Percentiles rank a stretch among this genome's conserved stretches.
These are phyloP conservation scores for Chalciporus sp. DNA, from an alignment of 1,284 basidiomycete species.

Conservation along the genomic window DNA sequence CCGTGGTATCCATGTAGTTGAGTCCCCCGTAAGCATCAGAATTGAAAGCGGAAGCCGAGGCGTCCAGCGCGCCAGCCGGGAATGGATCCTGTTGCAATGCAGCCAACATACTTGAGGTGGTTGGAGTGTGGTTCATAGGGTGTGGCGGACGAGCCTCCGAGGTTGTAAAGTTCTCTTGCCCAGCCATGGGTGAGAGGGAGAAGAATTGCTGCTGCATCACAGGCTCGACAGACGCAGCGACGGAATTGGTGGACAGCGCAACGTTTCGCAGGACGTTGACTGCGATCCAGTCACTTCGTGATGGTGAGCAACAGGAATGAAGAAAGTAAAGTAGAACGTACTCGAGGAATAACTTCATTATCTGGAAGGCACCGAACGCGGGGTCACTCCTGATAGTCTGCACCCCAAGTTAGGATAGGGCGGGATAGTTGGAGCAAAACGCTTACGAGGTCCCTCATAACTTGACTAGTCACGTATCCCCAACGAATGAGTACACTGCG, in stretches of 20 bases:
- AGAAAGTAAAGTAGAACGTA: slow-evolving; percentile 41
- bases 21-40: slow-evolving; percentile 68
- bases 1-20: slow-evolving; percentile 73
- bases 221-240: slow-evolving; percentile 85
- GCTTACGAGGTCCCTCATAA: slow-evolving; percentile 83
- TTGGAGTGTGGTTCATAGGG: slow-evolving; percentile 72
- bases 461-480: slow-evolving; percentile 89
- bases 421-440: neutral
- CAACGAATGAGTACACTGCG: slow-evolving; percentile 84
- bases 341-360: slow-evolving; percentile 87
- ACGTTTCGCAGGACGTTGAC: slow-evolving; percentile 84
- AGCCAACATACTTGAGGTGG: slow-evolving; percentile 85
- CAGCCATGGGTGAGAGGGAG: slow-evolving; percentile 77
- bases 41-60: slow-evolving; percentile 58
- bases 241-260: slow-evolving; percentile 84
- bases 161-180: slow-evolving; percentile 69
- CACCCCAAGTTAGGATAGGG: slow-evolving; percentile 6
- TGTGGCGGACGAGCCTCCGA: slow-evolving; percentile 57
- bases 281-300: slow-evolving; percentile 80
- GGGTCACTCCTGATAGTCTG: slow-evolving; percentile 89
- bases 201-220: slow-evolving; percentile 87
- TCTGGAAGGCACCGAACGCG: slow-evolving; percentile 87
- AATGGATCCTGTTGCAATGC: slow-evolving; percentile 77
- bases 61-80: slow-evolving; percentile 62
- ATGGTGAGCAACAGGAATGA: slow-evolving; percentile 24